Percentiles rank a stretch among this genome's conserved stretches.
These are phyloP conservation scores for Amaranthus hypochondriacus DNA, from an alignment of 148 eudicot genomes.

Conservation along the genomic window DNA sequence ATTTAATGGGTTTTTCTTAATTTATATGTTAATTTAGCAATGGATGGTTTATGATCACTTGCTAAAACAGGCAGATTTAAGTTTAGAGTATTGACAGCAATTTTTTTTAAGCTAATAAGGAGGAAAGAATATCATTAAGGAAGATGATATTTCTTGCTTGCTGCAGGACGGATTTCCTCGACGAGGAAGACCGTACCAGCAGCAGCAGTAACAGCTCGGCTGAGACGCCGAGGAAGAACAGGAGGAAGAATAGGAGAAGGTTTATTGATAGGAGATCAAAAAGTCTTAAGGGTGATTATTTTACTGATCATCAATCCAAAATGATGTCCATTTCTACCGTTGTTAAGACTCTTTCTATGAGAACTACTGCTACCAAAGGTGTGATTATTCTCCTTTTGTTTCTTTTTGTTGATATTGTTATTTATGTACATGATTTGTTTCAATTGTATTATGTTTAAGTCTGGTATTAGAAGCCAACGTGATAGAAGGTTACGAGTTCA, in stretches of 20 bases:
- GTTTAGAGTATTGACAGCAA: conserved; percentile 1
- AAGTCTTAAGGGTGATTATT: background rate
- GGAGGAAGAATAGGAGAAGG: background rate
- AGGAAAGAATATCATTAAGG: conserved; percentile 18
- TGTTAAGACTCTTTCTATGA: conserved; percentile 44
- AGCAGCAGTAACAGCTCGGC: conserved; percentile 12
- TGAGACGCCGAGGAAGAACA: conserved; percentile 22
- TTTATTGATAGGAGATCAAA: background rate
- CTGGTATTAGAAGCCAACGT: background rate
- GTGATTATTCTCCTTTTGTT: background rate
- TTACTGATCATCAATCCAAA: conserved; percentile 13
- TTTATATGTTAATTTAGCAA: conserved; percentile 16
- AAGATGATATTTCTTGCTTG: conserved; percentile 40
- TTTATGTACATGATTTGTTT: no score
- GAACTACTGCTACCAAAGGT: conserved; percentile 28
- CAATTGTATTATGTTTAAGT: no score
- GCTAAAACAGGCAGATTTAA: conserved; percentile 21
- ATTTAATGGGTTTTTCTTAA: background rate
- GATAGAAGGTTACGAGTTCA: no score
- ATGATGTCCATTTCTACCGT: conserved; percentile 40
- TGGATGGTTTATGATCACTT: conserved; percentile 15
- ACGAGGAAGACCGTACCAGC: conserved; percentile 22
- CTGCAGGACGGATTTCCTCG: conserved; percentile 40
- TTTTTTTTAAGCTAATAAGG: conserved; percentile 13
- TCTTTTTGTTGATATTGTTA: background rate